phyloP scores from a whole-genome alignment of 768 basidiomycete genomes.

The Rubroboletus pulcherrimus region DNA sequence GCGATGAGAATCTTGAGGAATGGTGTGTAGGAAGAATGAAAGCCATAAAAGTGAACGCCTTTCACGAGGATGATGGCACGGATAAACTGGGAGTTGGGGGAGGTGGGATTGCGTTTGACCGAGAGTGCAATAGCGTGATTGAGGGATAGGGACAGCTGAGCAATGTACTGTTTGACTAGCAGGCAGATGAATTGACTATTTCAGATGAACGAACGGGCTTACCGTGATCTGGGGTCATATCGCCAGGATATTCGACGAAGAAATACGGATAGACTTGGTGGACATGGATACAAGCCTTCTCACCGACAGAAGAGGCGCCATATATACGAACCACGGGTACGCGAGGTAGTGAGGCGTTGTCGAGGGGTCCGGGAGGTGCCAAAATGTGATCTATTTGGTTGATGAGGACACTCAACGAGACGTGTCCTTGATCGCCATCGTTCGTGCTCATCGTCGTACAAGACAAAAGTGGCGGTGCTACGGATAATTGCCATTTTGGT shows the following conservation, averaged over 20 bases:
- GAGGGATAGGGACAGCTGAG: conserved; percentile 66
- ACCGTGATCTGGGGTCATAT: conserved; percentile 64
- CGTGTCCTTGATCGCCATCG: conserved; percentile 4
- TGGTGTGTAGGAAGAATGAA: conserved; percentile 76
- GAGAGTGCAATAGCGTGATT: conserved; percentile 86
- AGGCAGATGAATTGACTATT: background rate
- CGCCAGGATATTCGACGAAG: conserved; percentile 76
- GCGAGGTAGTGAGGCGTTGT: conserved; percentile 54
- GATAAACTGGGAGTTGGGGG: conserved; percentile 55
- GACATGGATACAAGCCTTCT: conserved; percentile 82
- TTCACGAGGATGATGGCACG: conserved; percentile 84
- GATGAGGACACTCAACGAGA: conserved; percentile 41
- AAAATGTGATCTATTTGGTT: conserved; percentile 65
- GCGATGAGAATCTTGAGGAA: conserved; percentile 83
- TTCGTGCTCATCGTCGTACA: conserved; percentile 2
- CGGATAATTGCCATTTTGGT: background rate
- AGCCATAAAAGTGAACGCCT: conserved; percentile 95
- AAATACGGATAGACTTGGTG: conserved; percentile 96
- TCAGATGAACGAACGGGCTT: conserved; percentile 16
- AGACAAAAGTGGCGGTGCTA: background rate
- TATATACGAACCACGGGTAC: conserved; percentile 86
- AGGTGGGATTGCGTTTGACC: conserved; percentile 65
- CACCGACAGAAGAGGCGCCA: conserved; percentile 73
- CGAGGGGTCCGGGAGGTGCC: conserved; percentile 55
- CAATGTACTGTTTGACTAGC: conserved; percentile 70